These are phyloP conservation scores for Diophrys sp. DNA, from an alignment of 73 alveolate genomes.

Conservation along the genomic window DNA sequence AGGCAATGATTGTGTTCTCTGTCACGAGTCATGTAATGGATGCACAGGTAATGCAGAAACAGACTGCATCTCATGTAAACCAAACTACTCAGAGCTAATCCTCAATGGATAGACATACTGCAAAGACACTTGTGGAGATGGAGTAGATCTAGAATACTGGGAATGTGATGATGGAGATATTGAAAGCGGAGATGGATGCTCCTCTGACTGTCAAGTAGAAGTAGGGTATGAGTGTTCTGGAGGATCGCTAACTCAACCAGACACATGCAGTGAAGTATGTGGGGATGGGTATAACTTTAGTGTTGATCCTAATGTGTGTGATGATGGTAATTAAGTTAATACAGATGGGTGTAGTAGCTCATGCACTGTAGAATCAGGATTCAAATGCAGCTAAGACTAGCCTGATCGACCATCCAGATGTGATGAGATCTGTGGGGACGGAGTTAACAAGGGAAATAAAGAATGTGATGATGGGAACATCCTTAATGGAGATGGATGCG, in stretches of 20 bases:
- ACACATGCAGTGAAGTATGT: slow-evolving; percentile 1
- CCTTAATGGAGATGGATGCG: slow-evolving; percentile 12
- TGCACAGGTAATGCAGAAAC: not conserved
- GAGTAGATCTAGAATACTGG: not conserved
- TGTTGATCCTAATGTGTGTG: not conserved
- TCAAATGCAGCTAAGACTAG: not conserved
- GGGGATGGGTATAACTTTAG: slow-evolving; percentile 6
- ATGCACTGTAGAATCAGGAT: not conserved
- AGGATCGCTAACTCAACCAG: not conserved
- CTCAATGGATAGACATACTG: not conserved
- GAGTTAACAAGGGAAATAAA: not conserved
- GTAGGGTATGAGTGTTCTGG: not conserved
- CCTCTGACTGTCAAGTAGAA: not conserved
- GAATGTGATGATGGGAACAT: slow-evolving; percentile 22
- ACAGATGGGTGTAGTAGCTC: not conserved
- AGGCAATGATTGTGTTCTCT: not conserved
- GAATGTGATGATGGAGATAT: not conserved
- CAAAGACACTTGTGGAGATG: not conserved
- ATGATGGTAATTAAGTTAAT: slow-evolving; percentile 3
- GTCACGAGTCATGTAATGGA: not conserved
- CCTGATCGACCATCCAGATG: not conserved
- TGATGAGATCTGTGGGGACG: not conserved
- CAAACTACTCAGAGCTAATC: not conserved
- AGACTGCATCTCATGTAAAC: not conserved
- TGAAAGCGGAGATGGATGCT: slow-evolving; percentile 2